Evolutionary conservation across 1,139 yeast genomes (phyloP).

Genomic region (Suhomyces choctaworum): DNA sequence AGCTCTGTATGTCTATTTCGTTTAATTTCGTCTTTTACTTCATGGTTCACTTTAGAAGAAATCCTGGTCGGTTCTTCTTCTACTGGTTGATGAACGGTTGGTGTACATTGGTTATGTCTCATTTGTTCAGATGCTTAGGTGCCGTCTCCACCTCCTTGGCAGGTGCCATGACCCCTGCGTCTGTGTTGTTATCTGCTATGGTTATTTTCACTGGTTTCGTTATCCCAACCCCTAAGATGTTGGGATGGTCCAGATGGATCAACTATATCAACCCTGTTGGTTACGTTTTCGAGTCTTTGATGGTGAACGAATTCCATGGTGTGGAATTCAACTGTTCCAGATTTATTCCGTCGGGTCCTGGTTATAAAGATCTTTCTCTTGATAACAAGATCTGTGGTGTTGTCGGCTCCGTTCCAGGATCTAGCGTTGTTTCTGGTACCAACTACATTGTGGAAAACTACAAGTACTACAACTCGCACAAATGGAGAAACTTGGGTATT

Average conservation of each 20-base stretch:
- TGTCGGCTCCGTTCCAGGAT: slow-evolving; percentile 66
- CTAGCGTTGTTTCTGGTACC: slow-evolving; percentile 54
- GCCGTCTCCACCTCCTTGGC: slow-evolving; percentile 59
- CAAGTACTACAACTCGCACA: slow-evolving; percentile 55
- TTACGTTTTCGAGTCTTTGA: slow-evolving; percentile 66
- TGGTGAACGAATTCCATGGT: slow-evolving; percentile 58
- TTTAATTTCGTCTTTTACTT: slow-evolving; percentile 69
- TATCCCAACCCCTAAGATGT: slow-evolving; percentile 65
- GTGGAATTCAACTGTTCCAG: slow-evolving; percentile 43
- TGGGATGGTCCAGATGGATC: slow-evolving; percentile 81
- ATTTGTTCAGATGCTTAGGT: slow-evolving; percentile 71
- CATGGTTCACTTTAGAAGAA: slow-evolving; percentile 64
- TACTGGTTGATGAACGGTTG: slow-evolving; percentile 55
- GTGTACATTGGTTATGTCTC: slow-evolving; percentile 67
- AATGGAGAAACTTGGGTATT: slow-evolving; percentile 87
- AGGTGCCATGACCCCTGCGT: slow-evolving; percentile 74
- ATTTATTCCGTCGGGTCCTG: slow-evolving; percentile 55
- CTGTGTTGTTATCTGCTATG: slow-evolving; percentile 58
- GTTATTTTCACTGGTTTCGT: slow-evolving; percentile 78
- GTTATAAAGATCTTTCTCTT: slow-evolving; percentile 39
- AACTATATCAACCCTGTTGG: slow-evolving; percentile 71
- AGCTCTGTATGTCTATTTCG: slow-evolving; percentile 51
- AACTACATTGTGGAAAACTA: slow-evolving; percentile 49
- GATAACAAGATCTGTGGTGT: slow-evolving; percentile 55
- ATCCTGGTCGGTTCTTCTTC: slow-evolving; percentile 69